A percentile compares a stretch with the other conserved stretches of the same genome.
Conservation (phyloP, 345 rosid genomes). For the Noccaea caerulescens region DNA sequence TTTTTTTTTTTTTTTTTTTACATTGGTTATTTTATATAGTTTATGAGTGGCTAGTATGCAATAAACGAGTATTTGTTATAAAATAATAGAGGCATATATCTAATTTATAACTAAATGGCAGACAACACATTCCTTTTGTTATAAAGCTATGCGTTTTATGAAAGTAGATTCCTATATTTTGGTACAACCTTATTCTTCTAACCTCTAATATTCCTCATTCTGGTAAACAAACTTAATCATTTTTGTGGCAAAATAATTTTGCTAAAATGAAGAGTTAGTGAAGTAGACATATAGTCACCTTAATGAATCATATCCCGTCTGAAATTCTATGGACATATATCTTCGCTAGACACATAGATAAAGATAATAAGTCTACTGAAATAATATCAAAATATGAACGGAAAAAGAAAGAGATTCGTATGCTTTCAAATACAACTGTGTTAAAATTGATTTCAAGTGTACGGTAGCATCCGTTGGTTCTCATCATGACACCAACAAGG, state of each 20-base stretch:
- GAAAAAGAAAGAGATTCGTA: too few relatives aligned
- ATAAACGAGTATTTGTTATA: slow-evolving; percentile 21
- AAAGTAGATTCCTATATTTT: slow-evolving; percentile 46
- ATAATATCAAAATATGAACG: too few relatives aligned
- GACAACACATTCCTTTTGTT: slow-evolving; percentile 45
- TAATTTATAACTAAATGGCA: slow-evolving; percentile 40
- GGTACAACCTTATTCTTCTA: slow-evolving; percentile 38
- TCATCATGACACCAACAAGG: too few relatives aligned
- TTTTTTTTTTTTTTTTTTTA: too few relatives aligned
- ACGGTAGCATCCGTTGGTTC: too few relatives aligned
- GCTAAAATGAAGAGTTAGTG: background rate
- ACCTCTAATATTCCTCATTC: slow-evolving; percentile 35
- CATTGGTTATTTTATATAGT: slow-evolving; percentile 31
- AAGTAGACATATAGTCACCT: slow-evolving; percentile 17
- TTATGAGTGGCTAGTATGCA: slow-evolving; percentile 37
- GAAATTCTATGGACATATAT: background rate
- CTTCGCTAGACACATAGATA: background rate
- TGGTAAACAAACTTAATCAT: background rate
- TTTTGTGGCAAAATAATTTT: background rate
- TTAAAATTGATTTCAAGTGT: too few relatives aligned
- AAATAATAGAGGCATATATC: slow-evolving; percentile 26
- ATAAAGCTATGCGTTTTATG: slow-evolving; percentile 39
- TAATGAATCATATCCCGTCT: slow-evolving; percentile 1
- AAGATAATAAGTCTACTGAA: background rate
- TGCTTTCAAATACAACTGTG: too few relatives aligned